Base-by-base conservation (phyloP, 306 rosid genomes). In the Luffa aegyptiaca region DNA sequence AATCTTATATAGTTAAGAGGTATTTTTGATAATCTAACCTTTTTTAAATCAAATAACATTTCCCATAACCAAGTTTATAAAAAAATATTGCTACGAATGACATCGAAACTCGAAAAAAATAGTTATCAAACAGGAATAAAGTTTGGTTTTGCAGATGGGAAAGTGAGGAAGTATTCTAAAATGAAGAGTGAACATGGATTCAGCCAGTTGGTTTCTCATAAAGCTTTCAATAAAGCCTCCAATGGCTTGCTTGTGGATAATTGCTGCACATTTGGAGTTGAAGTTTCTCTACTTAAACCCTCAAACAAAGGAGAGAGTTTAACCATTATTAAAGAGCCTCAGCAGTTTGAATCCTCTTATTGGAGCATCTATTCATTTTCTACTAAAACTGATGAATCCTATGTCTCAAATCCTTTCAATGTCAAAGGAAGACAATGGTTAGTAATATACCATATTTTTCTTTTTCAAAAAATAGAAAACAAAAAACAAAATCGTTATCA, bases 341-440 rank as follows among this genome's bases (percentile, higher is more conserved):
- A 78, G 31, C 41, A 78, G 31, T 26, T 7, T 3, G 31, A 21
- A 3, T 3, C 35, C 5, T 78, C 26, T 16, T 13, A 11, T 59
- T 78, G 73, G 73, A 20, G 9, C 3, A 11, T 77, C 16, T 77
- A 59, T 45, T 33, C 37, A 21, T 61, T 58, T 17, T 77, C 80
- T 5, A 16, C 5, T 1, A n/a, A 37, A 26, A 42, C 9, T 11
- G 2, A 12, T 7, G 53, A 76, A 35, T n/a, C 3, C 52, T 76
- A 76, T 37, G 0, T 4, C 7, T 35, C 63, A 2, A 26, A 42
- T 14, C 56, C 58, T 12, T 77, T 77, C 70, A 44, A 5, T 7
- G 80, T 77, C 41, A 59, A 77, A 20, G 71, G 71, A 58, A 77
- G 57, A 77, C 10, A 59, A 77, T 77, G 80, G 80, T 77, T 18